Evolutionary conservation across 2,329 filamentous ascomycete genomes (phyloP), one percentile per base, ranked within the genome.

Genomic region (Tolypocladium capitatum): DNA sequence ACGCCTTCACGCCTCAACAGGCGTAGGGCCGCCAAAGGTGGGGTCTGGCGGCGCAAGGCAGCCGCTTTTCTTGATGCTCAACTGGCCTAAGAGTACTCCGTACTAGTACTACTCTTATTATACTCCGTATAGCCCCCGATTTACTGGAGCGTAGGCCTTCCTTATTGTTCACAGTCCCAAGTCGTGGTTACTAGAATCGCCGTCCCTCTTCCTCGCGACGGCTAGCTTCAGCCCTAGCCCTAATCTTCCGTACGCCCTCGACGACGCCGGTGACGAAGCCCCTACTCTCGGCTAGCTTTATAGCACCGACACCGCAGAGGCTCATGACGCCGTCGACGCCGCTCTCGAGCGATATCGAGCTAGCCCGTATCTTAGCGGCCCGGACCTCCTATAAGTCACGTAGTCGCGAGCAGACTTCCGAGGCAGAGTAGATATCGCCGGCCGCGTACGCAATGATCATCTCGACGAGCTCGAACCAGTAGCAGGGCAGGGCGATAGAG

Each of bases 391-490:
- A 75, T 53, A 97, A 64, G 60, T 95, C 90, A 46, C 90, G 73
- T 51, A 96, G 63, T 50, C 94, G 63, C 27, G 84, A 77, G 7
- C 90, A 73, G 8, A 94, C 82, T 54, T 82, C 79, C 54, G 89
- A 83, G 2, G 86, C 75, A 0, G 84, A 78, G 57, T 60, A 75
- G 45, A 97, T 76, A 63, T 96, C 90, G 63, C 96, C 90, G 27
- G 79, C 75, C 4, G 90, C 90, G 48, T 87, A 84, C 43, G 90
- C 84, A 2, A 98, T 76, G 42, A 98, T 71, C 62, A 94, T 81
- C 66, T 95, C 89, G 18, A 85, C 83, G 9, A 97, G 69, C 67
- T 97, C 92, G 38, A 94, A 76, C 90, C 91, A 98, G 69, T 97
- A 91, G 62, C 94, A 97, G 0, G 92, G 92, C 31, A 98, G 71